Conservation (phyloP, 2,329 filamentous ascomycete species). For the Pestalotiopsis sp. region DNA sequence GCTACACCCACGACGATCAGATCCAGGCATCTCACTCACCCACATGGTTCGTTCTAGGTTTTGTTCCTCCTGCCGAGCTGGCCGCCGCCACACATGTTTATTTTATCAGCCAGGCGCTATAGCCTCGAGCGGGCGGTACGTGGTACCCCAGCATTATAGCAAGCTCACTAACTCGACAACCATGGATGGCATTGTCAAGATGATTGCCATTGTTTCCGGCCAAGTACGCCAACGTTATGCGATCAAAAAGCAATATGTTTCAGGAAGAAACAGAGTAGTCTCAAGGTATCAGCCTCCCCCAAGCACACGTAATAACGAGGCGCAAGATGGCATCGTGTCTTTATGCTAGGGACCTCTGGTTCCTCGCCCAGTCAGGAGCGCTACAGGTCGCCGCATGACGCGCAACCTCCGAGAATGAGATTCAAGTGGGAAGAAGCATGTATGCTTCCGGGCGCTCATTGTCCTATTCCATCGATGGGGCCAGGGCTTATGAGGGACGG, state of each 20-base stretch:
- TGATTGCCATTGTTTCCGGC: constrained; percentile 8
- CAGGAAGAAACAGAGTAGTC: constrained; percentile 9
- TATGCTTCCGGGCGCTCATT: constrained; percentile 26
- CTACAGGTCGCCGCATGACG: constrained; percentile 4
- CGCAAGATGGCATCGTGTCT: constrained; percentile 11
- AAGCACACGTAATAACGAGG: constrained; percentile 13
- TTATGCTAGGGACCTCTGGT: background rate
- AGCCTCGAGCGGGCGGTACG: constrained; percentile 15
- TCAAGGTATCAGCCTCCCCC: constrained; percentile 11
- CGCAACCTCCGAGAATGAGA: constrained; percentile 13
- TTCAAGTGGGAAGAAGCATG: constrained; percentile 33
- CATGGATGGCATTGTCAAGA: constrained; percentile 1
- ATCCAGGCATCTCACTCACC: constrained; percentile 36
- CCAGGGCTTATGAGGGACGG: background rate
- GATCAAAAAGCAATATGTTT: constrained; percentile 13
- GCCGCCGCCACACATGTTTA: constrained; percentile 17
- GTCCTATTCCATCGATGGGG: constrained; percentile 18
- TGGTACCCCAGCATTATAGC: background rate
- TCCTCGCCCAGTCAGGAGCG: constrained; percentile 14
- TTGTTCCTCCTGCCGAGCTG: constrained; percentile 10
- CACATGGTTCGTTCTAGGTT: constrained; percentile 19
- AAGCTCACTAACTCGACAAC: background rate
- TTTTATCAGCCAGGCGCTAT: constrained; percentile 24
- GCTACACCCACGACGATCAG: constrained; percentile 23
- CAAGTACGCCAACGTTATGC: constrained; percentile 10